Evolutionary conservation across 2,329 filamentous ascomycete species (phyloP).

Genomic region (Colletotrichum neosansevieriae): DNA sequence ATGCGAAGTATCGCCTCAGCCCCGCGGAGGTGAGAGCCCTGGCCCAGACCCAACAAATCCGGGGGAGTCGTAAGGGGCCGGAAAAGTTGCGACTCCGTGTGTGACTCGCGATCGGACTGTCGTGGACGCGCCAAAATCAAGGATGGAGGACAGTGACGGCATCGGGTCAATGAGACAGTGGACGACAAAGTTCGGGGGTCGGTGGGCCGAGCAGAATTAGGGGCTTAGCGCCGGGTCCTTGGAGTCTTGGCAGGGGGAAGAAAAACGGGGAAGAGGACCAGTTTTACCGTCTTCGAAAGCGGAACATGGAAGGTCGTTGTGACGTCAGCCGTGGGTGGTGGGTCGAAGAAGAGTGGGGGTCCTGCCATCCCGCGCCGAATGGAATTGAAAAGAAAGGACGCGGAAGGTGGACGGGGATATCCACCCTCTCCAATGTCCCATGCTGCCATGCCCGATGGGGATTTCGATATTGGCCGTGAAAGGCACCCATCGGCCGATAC

Average conservation of each 20-base stretch:
- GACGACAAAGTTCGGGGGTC: slow-evolving; percentile 27
- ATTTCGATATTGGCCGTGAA: too few relatives aligned
- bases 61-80: slow-evolving; percentile 15
- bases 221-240: slow-evolving; percentile 28
- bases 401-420: not conserved
- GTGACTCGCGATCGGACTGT: slow-evolving; percentile 7
- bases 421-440: too few relatives aligned
- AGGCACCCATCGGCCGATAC: not conserved
- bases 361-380: slow-evolving; percentile 1
- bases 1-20: slow-evolving; percentile 7
- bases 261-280: slow-evolving; percentile 26
- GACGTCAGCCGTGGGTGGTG: slow-evolving; percentile 31
- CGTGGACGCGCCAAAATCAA: slow-evolving; percentile 23
- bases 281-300: slow-evolving; percentile 27
- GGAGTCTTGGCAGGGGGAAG: slow-evolving; percentile 37
- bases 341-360: slow-evolving; percentile 31
- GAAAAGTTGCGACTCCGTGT: slow-evolving; percentile 26
- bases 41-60: slow-evolving; percentile 12
- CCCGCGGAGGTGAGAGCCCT: slow-evolving; percentile 25
- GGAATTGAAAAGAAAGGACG: not conserved
- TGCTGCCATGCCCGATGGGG: too few relatives aligned
- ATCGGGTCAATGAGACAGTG: slow-evolving; percentile 24
- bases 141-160: slow-evolving; percentile 35
- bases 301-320: slow-evolving; percentile 21
- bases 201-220: slow-evolving; percentile 36